A percentile compares a stretch with the other conserved stretches of the same genome.
These are phyloP conservation scores for Acer campestre DNA, from an alignment of 345 rosid species.

Conservation along the genomic window DNA sequence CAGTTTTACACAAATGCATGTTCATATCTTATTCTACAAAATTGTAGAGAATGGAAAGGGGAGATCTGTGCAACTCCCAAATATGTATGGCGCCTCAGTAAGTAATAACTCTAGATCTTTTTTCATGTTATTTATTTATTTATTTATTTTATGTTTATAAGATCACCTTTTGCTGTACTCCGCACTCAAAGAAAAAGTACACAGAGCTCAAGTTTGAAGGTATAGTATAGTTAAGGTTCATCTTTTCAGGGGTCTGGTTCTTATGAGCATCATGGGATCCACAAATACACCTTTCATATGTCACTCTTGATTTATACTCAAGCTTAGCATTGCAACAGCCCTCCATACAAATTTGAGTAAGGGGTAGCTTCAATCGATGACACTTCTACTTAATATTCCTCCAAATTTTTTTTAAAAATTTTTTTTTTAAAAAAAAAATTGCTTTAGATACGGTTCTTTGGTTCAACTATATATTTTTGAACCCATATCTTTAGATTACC, in stretches of 20 bases:
- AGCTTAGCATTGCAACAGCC: neutral
- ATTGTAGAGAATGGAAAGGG: neutral
- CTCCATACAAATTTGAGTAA: neutral
- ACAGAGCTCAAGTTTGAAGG: neutral
- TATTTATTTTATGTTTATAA: neutral
- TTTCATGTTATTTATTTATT: too few species aligned
- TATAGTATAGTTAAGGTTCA: neutral
- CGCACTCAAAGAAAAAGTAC: neutral
- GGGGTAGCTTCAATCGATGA: too few species aligned
- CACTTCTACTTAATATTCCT: too few species aligned
- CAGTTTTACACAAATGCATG: slow-evolving; percentile 10
- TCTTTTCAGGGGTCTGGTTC: neutral
- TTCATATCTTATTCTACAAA: neutral
- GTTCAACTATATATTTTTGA: neutral
- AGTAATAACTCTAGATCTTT: neutral
- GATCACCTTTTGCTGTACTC: neutral
- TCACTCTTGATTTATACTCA: neutral
- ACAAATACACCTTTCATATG: neutral
- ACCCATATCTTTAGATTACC: neutral
- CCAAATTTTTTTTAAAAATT: too few species aligned
- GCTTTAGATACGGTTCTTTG: neutral
- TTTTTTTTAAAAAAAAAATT: too few species aligned
- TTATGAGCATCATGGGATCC: neutral
- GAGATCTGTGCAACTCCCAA: neutral
- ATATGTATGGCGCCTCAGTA: too few species aligned